Conservation (phyloP, 2,329 filamentous ascomycete genomes). For the Penicillium rolfsii region DNA sequence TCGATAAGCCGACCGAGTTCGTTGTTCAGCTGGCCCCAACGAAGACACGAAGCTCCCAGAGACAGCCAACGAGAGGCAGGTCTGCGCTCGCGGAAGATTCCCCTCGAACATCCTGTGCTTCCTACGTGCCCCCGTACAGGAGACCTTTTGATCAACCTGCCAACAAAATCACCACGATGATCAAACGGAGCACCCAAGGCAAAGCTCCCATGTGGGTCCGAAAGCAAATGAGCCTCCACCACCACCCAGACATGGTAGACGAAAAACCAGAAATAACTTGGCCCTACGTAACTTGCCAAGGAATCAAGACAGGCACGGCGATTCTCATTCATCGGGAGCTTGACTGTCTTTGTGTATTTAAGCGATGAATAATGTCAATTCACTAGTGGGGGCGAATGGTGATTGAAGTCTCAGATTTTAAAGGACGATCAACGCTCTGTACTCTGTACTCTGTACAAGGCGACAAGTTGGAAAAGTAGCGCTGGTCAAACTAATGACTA, state of each 20-base stretch:
- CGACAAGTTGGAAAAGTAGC: not conserved
- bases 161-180: not conserved
- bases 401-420: not conserved
- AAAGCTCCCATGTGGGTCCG: not conserved
- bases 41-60: not conserved
- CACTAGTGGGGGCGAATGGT: no score
- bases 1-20: not conserved
- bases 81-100: no score
- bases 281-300: slow-evolving; percentile 2
- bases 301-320: not conserved
- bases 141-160: not conserved
- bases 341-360: not conserved
- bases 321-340: not conserved
- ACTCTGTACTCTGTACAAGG: not conserved
- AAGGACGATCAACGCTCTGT: not conserved
- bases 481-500: not conserved
- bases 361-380: no score
- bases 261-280: not conserved
- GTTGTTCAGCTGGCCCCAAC: not conserved
- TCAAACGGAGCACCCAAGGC: not conserved
- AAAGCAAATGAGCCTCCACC: slow-evolving; percentile 4
- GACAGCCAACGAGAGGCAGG: not conserved
- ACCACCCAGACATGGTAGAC: not conserved
- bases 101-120: not conserved
- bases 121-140: not conserved